Conservation (phyloP, 306 rosid genomes). For the Dryas octopetala region DNA sequence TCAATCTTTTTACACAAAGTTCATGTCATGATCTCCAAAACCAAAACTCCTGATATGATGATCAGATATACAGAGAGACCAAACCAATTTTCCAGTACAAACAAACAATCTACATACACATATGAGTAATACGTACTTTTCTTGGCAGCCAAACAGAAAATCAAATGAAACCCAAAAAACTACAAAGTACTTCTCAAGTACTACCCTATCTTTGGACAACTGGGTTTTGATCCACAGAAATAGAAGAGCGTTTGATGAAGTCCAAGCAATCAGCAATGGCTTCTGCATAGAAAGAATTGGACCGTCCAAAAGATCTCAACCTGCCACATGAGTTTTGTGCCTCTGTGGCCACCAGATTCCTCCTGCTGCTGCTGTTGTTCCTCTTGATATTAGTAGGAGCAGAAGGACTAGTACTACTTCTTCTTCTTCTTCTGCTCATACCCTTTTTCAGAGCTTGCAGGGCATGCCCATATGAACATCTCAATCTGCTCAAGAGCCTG, state of each 20-base stretch:
- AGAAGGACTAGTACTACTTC: not conserved
- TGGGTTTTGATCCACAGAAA: slow-evolving; percentile 48
- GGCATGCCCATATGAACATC: slow-evolving; percentile 39
- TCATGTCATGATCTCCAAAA: not conserved
- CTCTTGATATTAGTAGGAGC: slow-evolving; percentile 19
- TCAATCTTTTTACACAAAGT: slow-evolving; percentile 4
- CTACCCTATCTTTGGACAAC: not conserved
- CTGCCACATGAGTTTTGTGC: slow-evolving; percentile 20
- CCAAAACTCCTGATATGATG: slow-evolving; percentile 1
- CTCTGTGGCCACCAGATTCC: slow-evolving; percentile 26
- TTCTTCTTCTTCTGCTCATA: slow-evolving; percentile 23
- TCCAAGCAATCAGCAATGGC: slow-evolving; percentile 95
- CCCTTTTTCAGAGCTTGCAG: slow-evolving; percentile 39
- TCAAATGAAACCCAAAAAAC: no score
- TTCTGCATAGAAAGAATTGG: slow-evolving; percentile 85
- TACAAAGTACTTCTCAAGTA: no score
- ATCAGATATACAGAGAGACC: not conserved
- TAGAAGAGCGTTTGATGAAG: slow-evolving; percentile 73
- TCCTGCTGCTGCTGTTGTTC: slow-evolving; percentile 21
- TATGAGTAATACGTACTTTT: not conserved
- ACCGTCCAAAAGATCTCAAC: slow-evolving; percentile 47
- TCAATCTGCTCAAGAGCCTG: slow-evolving; percentile 40
- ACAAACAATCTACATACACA: not conserved
- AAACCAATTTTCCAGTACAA: not conserved
- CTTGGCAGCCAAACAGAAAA: not conserved